Evolutionary conservation across 2,329 filamentous ascomycete genomes (phyloP).

Genomic region (Pestalotiopsis sp.): DNA sequence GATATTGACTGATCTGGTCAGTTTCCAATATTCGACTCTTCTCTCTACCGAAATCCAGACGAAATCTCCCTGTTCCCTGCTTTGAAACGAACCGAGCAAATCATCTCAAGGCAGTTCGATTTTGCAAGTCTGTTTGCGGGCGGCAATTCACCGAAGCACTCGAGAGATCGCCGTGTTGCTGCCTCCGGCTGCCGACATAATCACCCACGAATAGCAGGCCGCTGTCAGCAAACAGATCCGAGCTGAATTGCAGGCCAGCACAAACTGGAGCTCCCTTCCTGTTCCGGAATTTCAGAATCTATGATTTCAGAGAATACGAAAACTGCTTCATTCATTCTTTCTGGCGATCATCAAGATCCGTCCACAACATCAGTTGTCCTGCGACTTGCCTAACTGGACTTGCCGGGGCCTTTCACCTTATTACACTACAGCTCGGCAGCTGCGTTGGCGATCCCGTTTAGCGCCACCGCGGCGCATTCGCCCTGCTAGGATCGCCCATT

Average conservation of each 20-base stretch:
- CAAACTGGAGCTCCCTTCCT: not conserved
- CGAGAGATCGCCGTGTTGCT: not conserved
- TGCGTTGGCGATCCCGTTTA: conserved; percentile 1
- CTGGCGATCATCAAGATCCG: not conserved
- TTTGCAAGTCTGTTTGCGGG: not conserved
- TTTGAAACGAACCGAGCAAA: not conserved
- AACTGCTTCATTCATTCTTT: not conserved
- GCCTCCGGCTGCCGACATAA: not conserved
- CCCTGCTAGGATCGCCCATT: not conserved
- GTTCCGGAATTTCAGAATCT: not conserved
- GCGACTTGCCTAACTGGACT: not conserved
- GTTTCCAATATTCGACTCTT: not conserved
- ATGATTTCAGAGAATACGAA: not conserved
- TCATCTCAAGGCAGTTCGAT: not conserved
- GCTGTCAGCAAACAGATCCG: too few species aligned
- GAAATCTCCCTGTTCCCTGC: not conserved
- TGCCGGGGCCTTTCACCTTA: not conserved
- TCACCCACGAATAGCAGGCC: not conserved
- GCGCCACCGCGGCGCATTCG: not conserved
- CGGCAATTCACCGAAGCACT: not conserved
- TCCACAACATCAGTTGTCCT: not conserved
- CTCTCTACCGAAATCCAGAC: not conserved
- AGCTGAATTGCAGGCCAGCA: not conserved
- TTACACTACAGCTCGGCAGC: not conserved
- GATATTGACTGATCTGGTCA: not conserved